Evolutionary conservation across 805 yeast species (phyloP).

Genomic region (Candida odintsovae): DNA sequence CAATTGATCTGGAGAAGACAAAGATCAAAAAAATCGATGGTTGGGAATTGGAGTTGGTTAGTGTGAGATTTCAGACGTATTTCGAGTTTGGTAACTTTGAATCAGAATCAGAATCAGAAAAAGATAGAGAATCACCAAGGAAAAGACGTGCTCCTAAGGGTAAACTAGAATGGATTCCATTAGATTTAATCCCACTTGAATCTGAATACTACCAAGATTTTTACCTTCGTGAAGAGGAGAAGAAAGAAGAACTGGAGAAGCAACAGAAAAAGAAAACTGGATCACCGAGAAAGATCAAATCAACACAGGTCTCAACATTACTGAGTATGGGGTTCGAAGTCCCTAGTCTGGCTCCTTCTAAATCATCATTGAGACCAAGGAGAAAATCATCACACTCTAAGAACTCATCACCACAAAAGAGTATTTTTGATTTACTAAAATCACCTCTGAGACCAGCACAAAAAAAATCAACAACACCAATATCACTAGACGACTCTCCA

Average conservation of each 20-base stretch:
- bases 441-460: background rate
- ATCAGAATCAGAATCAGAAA: background rate
- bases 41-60: background rate
- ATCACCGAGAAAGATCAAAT: background rate
- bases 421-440: background rate
- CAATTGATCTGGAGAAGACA: background rate
- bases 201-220: background rate
- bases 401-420: background rate
- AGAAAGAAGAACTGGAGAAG: background rate
- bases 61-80: background rate
- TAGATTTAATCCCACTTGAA: background rate
- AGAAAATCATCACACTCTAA: constrained; percentile 4
- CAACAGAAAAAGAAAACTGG: background rate
- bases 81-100: background rate
- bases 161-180: constrained; percentile 8
- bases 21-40: background rate
- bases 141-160: constrained; percentile 4
- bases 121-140: constrained; percentile 1
- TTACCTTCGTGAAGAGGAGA: background rate
- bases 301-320: background rate
- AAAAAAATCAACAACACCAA: background rate
- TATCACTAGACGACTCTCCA: background rate
- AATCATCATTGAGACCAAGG: background rate
- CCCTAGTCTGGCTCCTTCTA: background rate
- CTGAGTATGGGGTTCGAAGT: background rate